These are phyloP conservation scores for Ceratocystis lukuohia DNA, from an alignment of 2,329 filamentous ascomycete genomes.

Conservation along the genomic window DNA sequence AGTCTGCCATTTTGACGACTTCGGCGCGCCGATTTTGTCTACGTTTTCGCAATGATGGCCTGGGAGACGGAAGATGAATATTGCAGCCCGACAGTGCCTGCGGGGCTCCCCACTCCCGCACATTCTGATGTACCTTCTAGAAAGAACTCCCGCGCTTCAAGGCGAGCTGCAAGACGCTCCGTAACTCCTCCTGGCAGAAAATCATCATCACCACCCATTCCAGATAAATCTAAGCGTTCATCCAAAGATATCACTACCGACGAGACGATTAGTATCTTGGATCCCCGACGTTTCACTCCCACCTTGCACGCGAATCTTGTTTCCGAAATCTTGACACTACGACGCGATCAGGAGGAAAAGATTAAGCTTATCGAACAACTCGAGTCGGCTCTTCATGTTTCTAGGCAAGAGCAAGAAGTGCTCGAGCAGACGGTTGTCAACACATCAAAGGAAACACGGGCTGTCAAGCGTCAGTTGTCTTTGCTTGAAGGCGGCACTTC, in stretches of 20 bases:
- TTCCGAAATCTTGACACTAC: slow-evolving; percentile 77
- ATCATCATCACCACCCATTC: slow-evolving; percentile 42
- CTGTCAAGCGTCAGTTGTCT: slow-evolving; percentile 71
- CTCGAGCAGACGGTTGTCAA: slow-evolving; percentile 49
- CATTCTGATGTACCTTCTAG: slow-evolving; percentile 25
- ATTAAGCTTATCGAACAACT: slow-evolving; percentile 72
- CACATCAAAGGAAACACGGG: slow-evolving; percentile 62
- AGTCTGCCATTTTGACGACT: not conserved
- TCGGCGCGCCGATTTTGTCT: not conserved
- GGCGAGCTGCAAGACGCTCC: slow-evolving; percentile 47
- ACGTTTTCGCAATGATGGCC: slow-evolving; percentile 32
- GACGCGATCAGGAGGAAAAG: slow-evolving; percentile 84
- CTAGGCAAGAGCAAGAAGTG: slow-evolving; percentile 60
- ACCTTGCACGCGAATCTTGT: slow-evolving; percentile 90
- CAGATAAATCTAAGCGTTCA: slow-evolving; percentile 35
- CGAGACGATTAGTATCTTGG: slow-evolving; percentile 60
- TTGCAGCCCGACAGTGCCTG: slow-evolving; percentile 37
- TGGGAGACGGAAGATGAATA: slow-evolving; percentile 54
- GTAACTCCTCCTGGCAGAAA: slow-evolving; percentile 46
- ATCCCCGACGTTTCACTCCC: slow-evolving; percentile 86
- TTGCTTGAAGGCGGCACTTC: slow-evolving; percentile 78
- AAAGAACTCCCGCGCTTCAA: slow-evolving; percentile 55
- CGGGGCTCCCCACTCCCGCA: slow-evolving; percentile 51
- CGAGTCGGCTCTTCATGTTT: slow-evolving; percentile 58
- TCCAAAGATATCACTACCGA: slow-evolving; percentile 49